These are phyloP conservation scores for Sugiyamaella xylanicola DNA, from an alignment of 1,139 yeast genomes.

Conservation along the genomic window DNA sequence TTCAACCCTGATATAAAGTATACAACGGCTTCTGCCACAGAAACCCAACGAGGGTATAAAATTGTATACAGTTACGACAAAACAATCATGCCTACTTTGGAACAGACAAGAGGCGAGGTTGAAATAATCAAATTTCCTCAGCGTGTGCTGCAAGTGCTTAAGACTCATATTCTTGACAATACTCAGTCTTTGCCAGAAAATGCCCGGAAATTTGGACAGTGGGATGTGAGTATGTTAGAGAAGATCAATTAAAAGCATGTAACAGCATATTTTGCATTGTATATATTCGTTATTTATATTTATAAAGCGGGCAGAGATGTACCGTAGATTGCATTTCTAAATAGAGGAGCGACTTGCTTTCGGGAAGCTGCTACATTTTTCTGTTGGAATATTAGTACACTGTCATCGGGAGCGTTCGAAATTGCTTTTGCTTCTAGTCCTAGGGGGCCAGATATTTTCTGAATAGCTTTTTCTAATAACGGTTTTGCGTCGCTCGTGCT, in stretches of 20 bases:
- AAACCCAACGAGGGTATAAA: constrained; percentile 45
- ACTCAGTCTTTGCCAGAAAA: constrained; percentile 44
- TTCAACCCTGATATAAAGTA: constrained; percentile 53
- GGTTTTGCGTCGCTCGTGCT: constrained; percentile 33
- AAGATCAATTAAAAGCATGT: constrained; percentile 12
- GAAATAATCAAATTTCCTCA: constrained; percentile 45
- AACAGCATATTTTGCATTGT: too few species aligned
- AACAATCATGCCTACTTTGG: constrained; percentile 33
- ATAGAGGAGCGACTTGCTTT: constrained; percentile 78
- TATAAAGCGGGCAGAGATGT: constrained; percentile 25
- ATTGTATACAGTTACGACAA: constrained; percentile 44
- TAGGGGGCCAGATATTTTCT: constrained; percentile 11
- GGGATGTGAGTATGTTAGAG: constrained; percentile 41
- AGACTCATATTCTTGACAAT: constrained; percentile 37
- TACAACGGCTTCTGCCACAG: constrained; percentile 33
- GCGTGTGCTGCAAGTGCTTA: constrained; percentile 39
- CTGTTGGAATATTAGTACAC: constrained; percentile 51
- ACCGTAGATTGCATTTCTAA: constrained; percentile 35
- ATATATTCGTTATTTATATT: not conserved
- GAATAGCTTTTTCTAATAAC: constrained; percentile 40
- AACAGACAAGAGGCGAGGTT: constrained; percentile 43
- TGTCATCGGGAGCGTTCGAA: constrained; percentile 13
- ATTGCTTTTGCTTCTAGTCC: constrained; percentile 3
- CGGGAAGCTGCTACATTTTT: constrained; percentile 64
- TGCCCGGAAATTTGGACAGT: constrained; percentile 39